Conservation (phyloP, 2,329 filamentous ascomycete species). For the Fusarium cicatricum region DNA sequence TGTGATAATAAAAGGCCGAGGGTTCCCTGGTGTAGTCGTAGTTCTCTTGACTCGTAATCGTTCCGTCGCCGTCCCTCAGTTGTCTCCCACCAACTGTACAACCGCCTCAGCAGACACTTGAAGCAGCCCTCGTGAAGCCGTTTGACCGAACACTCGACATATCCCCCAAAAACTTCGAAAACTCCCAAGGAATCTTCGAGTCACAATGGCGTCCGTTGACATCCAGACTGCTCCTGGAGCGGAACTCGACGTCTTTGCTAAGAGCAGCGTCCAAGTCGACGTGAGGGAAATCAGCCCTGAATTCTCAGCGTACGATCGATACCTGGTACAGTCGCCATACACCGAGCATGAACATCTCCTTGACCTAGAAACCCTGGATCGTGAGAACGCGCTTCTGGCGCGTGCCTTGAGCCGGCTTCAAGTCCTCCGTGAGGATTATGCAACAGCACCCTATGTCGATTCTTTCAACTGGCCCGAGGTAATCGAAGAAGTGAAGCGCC, state of each 20-base stretch:
- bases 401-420: slow-evolving; percentile 72
- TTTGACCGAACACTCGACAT: not conserved
- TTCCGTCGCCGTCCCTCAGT: slow-evolving; percentile 2
- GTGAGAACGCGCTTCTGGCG: slow-evolving; percentile 73
- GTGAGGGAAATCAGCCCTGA: slow-evolving; percentile 36
- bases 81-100: slow-evolving; percentile 1
- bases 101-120: not conserved
- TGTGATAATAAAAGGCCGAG: slow-evolving; percentile 34
- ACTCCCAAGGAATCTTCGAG: not conserved
- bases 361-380: slow-evolving; percentile 72
- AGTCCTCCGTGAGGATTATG: slow-evolving; percentile 74
- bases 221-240: slow-evolving; percentile 37
- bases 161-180: not conserved
- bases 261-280: slow-evolving; percentile 38
- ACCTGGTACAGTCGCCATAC: slow-evolving; percentile 79
- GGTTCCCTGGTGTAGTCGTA: slow-evolving; percentile 14
- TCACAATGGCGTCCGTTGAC: slow-evolving; percentile 42
- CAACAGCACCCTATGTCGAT: slow-evolving; percentile 74
- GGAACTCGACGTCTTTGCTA: slow-evolving; percentile 37
- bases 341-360: slow-evolving; percentile 74
- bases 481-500: slow-evolving; percentile 63
- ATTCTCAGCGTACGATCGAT: slow-evolving; percentile 34
- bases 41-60: slow-evolving; percentile 8
- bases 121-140: not conserved
- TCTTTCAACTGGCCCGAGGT: slow-evolving; percentile 81